Evolutionary conservation across 129 eudicot species (phyloP).

Genomic region (Erigeron canadensis): DNA sequence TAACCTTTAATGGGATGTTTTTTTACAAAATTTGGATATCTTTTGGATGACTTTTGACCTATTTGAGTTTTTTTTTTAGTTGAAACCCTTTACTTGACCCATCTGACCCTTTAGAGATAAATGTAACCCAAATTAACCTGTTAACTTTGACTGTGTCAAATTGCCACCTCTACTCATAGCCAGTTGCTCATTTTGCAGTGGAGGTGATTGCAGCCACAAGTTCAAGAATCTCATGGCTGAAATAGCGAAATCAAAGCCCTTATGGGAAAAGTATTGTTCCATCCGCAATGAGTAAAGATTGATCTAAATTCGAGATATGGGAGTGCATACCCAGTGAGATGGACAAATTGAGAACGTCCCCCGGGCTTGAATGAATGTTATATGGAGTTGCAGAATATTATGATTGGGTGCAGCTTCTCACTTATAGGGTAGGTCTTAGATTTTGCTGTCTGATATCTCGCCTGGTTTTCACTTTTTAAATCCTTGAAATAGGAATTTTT

Average conservation of each 20-base stretch:
- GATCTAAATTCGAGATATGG: not conserved
- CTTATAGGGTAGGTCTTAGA: constrained; percentile 25
- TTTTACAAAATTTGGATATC: not conserved
- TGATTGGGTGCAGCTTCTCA: constrained; percentile 6
- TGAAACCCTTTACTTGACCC: not conserved
- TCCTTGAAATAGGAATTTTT: constrained; percentile 7
- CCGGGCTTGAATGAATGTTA: not conserved
- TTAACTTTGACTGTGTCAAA: not conserved
- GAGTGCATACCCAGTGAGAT: constrained; percentile 5
- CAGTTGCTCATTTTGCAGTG: constrained; percentile 51
- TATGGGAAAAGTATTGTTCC: constrained; percentile 81
- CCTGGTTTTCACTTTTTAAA: constrained; percentile 9
- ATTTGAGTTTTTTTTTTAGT: not conserved
- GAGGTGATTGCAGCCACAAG: constrained; percentile 92
- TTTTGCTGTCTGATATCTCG: constrained; percentile 10
- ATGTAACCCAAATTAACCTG: not conserved
- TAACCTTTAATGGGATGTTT: not conserved
- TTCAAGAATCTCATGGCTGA: constrained; percentile 91
- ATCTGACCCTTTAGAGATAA: not conserved
- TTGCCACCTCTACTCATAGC: not conserved
- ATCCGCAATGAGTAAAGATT: constrained; percentile 71
- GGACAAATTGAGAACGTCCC: not conserved
- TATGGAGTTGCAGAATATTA: constrained; percentile 11
- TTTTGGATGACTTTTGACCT: not conserved
- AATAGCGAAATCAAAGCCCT: constrained; percentile 55